Conservation (phyloP, 83 land plant species). For the Picea abies region DNA sequence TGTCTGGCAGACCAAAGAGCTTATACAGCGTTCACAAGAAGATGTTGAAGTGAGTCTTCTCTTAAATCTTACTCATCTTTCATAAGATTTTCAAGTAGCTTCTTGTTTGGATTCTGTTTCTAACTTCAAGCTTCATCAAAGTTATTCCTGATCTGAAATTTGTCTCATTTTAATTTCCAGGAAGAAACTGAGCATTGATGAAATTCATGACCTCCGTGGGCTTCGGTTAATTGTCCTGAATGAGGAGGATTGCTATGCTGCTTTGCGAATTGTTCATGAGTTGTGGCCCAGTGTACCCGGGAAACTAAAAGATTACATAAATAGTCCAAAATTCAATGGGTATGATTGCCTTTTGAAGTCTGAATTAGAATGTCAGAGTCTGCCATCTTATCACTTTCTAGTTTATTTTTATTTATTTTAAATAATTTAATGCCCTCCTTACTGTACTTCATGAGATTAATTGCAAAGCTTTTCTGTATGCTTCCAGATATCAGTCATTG, state of each 20-base stretch:
- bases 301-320: conserved; percentile 82
- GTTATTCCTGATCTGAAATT: neutral
- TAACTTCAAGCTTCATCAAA: neutral
- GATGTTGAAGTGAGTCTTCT: conserved; percentile 73
- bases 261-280: conserved; percentile 70
- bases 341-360: conserved; percentile 25
- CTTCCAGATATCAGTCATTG: conserved; percentile 84
- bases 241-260: conserved; percentile 62
- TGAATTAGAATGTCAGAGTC: neutral
- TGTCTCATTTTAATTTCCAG: conserved; percentile 36
- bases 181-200: conserved; percentile 87
- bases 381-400: neutral
- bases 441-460: neutral
- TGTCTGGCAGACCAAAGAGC: conserved; percentile 92
- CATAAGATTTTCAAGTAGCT: neutral
- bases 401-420: neutral
- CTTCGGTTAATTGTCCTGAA: conserved; percentile 43
- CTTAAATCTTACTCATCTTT: neutral
- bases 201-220: conserved; percentile 96
- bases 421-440: neutral
- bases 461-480: neutral
- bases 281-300: conserved; percentile 81
- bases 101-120: conserved; percentile 14
- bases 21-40: conserved; percentile 86
- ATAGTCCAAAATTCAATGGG: conserved; percentile 88